A percentile compares a stretch with the other conserved stretches of the same genome.
Conservation (phyloP, 108 stramenopile species). For the Craspedostauros australis region DNA sequence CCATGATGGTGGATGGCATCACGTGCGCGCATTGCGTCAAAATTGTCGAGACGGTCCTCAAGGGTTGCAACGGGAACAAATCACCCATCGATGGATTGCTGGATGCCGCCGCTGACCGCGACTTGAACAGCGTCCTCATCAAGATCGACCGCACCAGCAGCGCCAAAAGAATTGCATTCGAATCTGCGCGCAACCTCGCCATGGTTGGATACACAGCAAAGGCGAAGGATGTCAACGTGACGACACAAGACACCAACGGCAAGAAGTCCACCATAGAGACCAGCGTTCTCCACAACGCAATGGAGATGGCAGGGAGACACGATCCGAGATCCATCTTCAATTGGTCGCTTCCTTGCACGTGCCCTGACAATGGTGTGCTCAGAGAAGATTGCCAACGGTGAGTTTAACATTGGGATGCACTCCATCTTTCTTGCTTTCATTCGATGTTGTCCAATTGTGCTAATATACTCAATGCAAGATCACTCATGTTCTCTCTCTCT, state of each 20-base stretch:
- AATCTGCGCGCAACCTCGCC: constrained; percentile 69
- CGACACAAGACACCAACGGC: constrained; percentile 16
- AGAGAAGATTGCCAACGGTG: constrained; percentile 72
- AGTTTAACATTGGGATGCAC: constrained; percentile 13
- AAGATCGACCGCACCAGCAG: constrained; percentile 53
- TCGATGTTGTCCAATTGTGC: not conserved
- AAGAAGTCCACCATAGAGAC: constrained; percentile 31
- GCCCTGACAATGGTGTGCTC: constrained; percentile 80
- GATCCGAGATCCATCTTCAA: constrained; percentile 53
- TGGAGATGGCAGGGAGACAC: constrained; percentile 38
- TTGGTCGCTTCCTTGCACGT: constrained; percentile 65
- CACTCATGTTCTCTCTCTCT: not conserved
- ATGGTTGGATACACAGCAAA: constrained; percentile 86
- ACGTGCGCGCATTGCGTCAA: constrained; percentile 88
- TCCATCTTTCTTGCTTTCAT: not conserved
- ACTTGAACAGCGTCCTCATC: constrained; percentile 48
- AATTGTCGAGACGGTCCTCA: constrained; percentile 85
- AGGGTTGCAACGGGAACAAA: constrained; percentile 76
- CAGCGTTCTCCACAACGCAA: constrained; percentile 40
- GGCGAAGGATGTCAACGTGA: constrained; percentile 50
- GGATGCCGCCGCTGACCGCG: constrained; percentile 78
- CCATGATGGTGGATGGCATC: constrained; percentile 78
- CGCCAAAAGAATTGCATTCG: constrained; percentile 71
- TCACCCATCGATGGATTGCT: constrained; percentile 82
- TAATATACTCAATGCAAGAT: not conserved